Conservation (phyloP, 148 eudicot species). For the Camellia lanceoleosa region DNA sequence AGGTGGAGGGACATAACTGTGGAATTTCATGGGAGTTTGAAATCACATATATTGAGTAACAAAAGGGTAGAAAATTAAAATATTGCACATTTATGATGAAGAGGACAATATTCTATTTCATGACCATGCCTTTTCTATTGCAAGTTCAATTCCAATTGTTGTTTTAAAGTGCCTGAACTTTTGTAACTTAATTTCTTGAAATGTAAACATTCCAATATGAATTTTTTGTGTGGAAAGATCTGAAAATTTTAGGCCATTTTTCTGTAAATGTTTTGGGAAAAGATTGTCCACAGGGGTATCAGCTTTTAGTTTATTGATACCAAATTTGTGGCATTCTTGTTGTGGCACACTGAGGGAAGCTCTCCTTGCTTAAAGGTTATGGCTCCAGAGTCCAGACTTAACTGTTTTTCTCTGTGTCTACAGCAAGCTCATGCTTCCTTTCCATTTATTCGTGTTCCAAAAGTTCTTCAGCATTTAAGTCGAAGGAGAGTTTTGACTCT, state of each 20-base stretch:
- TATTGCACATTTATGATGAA: slow-evolving; percentile 1
- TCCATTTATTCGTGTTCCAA: slow-evolving; percentile 72
- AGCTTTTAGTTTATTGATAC: background rate
- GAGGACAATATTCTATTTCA: background rate
- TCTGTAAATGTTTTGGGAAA: background rate
- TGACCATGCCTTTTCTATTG: background rate
- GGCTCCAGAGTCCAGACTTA: background rate
- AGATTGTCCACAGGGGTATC: background rate
- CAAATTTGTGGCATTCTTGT: background rate
- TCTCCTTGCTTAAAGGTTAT: background rate
- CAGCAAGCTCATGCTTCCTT: slow-evolving; percentile 90
- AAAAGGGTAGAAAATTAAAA: background rate
- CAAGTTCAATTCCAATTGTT: background rate
- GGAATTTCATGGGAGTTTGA: background rate
- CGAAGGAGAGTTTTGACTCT: slow-evolving; percentile 79
- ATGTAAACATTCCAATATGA: background rate
- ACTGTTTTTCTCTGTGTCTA: slow-evolving; percentile 21
- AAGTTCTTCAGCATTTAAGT: slow-evolving; percentile 63
- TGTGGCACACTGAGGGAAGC: too few species aligned
- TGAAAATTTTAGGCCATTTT: background rate
- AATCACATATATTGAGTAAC: background rate
- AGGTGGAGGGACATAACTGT: background rate
- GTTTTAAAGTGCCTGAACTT: background rate
- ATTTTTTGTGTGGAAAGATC: background rate
- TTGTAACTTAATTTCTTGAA: background rate